These are phyloP conservation scores for Trichoderma pleuroti DNA, from an alignment of 2,329 filamentous ascomycete genomes.

Conservation along the genomic window DNA sequence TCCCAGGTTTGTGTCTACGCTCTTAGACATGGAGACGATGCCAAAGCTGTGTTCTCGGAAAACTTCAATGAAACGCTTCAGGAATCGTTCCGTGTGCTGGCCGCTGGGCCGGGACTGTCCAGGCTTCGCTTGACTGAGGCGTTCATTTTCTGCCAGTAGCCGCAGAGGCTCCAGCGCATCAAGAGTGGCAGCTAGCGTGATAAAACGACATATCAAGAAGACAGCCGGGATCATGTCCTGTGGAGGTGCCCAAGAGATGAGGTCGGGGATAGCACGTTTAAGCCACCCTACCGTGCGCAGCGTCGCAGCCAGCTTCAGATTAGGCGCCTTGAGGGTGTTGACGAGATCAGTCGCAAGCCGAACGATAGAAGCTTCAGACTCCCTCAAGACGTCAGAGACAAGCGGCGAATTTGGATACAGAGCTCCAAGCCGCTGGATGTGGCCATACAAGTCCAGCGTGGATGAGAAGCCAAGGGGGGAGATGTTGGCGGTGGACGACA, in stretches of 20 bases:
- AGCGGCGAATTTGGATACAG: conserved; percentile 78
- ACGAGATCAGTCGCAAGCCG: conserved; percentile 85
- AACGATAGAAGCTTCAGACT: conserved; percentile 84
- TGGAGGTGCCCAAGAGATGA: conserved; percentile 39
- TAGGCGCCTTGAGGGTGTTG: conserved; percentile 67
- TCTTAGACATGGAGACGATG: conserved; percentile 91
- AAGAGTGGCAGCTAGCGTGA: conserved; percentile 74
- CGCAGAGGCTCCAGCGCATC: conserved; percentile 80
- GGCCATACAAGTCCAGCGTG: conserved; percentile 86
- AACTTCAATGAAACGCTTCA: conserved; percentile 95
- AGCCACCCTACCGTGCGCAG: conserved; percentile 92
- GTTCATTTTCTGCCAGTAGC: conserved; percentile 87
- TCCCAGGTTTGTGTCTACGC: conserved; percentile 56
- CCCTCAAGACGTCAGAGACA: conserved; percentile 66
- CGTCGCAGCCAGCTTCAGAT: conserved; percentile 82
- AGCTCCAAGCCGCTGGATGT: conserved; percentile 80
- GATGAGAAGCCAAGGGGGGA: conserved; percentile 75
- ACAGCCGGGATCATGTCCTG: conserved; percentile 75
- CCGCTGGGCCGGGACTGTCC: conserved; percentile 60
- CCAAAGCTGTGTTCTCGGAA: conserved; percentile 97
- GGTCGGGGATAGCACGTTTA: conserved; percentile 77
- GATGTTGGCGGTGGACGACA: conserved; percentile 72
- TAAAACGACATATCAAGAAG: conserved; percentile 82
- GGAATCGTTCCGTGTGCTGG: conserved; percentile 88
- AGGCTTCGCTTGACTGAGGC: conserved; percentile 42